Percentiles rank a stretch among this genome's conserved stretches.
Evolutionary conservation across 257 asterid genomes (phyloP).

Genomic region (Jacaranda copaia): DNA sequence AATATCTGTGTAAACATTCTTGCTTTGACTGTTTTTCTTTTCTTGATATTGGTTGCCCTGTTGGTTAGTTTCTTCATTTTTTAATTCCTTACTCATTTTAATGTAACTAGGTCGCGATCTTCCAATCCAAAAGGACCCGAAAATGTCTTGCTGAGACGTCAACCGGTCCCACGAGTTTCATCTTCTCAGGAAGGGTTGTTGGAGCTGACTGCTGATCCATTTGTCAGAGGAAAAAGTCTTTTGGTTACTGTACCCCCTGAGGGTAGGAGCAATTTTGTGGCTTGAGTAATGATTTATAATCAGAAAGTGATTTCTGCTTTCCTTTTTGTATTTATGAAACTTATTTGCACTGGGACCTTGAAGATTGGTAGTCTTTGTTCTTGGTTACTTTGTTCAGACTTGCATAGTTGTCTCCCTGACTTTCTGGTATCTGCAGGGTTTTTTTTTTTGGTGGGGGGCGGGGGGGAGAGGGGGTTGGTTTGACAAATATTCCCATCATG

Average conservation of each 20-base stretch:
- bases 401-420: not conserved
- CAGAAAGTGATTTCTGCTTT: not conserved
- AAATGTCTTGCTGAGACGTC: conserved; percentile 80
- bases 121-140: conserved; percentile 62
- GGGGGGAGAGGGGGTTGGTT: no score
- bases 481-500: no score
- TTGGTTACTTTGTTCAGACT: no score
- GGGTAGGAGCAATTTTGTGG: conserved; percentile 48
- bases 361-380: not conserved
- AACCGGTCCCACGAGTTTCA: conserved; percentile 67
- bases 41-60: not conserved
- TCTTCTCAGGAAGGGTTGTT: conserved; percentile 74
- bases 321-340: not conserved
- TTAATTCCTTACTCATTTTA: conserved; percentile 23
- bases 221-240: conserved; percentile 53
- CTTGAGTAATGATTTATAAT: not conserved
- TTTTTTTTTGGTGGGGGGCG: no score
- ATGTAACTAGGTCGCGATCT: conserved; percentile 47
- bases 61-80: not conserved
- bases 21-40: conserved; percentile 9
- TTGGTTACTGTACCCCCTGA: conserved; percentile 53
- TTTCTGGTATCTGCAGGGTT: not conserved
- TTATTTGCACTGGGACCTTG: not conserved
- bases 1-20: not conserved
- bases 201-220: conserved; percentile 59